Evolutionary conservation across 768 basidiomycete species (phyloP), one percentile per base, ranked within the genome.

Genomic region (Solioccasus polychromus): DNA sequence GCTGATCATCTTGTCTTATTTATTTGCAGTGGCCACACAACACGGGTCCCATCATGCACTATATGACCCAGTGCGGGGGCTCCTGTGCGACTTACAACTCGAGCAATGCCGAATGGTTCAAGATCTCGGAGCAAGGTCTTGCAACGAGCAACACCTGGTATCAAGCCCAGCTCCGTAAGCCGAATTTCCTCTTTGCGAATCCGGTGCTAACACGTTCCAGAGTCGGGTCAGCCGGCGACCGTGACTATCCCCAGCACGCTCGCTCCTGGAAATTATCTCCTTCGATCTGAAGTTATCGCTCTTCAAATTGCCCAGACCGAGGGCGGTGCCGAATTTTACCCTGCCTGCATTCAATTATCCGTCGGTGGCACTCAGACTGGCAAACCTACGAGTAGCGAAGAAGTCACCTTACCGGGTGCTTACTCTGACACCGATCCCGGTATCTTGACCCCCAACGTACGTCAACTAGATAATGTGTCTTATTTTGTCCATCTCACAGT

Each of bases 211-310:
- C 39, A 12, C 29, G 8, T 22, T 29, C 0, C 34, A 74, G 75
- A 69, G 47, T 53, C 59, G 2, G 75, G 79, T 1, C 58, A 54
- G 3, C 59, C 70, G 2, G 72, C 67, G 0, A 66, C 44, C 2
- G 64, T 75, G 5, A 68, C 61, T 0, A 60, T 83, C 20, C 82
- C 81, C 1, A 42, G 48, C 10, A 74, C 69, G 34, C 65, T 90
- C 37, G 76, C 79, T 1, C 58, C 84, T 0, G 88, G 87, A 5
- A 76, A 83, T 53, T 91, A 90, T 60, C 64, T 90, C 39, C 61
- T 89, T 54, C 85, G 88, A 3, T 79, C 87, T 63, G 88, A 89
- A 30, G 73, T 90, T 63, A 82, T 91, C 55, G 72, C 82, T 7
- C 78, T 91, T n/a, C 88, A 91, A 52, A 69, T 78, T 30, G 87